Evolutionary conservation across 257 asterid genomes (phyloP).

Genomic region (Scutellaria galericulata): DNA sequence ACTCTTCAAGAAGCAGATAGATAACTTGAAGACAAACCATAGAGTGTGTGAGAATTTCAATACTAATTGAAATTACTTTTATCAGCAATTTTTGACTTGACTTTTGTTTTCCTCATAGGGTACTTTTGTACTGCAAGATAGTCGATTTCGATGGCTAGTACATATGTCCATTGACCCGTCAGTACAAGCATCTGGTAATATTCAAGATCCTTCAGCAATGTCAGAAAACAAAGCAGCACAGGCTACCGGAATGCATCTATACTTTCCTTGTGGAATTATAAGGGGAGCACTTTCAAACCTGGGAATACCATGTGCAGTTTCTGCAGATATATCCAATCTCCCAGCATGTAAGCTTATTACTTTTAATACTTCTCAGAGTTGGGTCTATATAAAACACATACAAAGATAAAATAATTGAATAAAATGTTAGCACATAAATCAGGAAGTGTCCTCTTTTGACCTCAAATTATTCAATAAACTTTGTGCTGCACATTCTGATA

Average conservation of each 20-base stretch:
- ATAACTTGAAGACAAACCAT: constrained; percentile 95
- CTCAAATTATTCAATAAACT: neutral
- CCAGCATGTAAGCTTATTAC: constrained; percentile 86
- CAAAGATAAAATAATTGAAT: constrained; percentile 4
- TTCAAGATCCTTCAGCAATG: constrained; percentile 95
- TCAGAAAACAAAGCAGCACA: constrained; percentile 86
- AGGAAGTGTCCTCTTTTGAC: constrained; percentile 5
- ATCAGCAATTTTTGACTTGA: constrained; percentile 11
- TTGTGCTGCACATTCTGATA: neutral
- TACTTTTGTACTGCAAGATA: constrained; percentile 95
- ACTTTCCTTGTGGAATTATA: constrained; percentile 96
- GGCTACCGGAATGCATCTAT: constrained; percentile 93
- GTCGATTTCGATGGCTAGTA: constrained; percentile 85
- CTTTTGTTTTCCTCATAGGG: constrained; percentile 58
- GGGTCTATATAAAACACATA: neutral
- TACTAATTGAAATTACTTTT: constrained; percentile 2
- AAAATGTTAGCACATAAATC: neutral
- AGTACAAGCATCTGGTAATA: constrained; percentile 62
- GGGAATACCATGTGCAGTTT: constrained; percentile 99
- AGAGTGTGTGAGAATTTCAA: constrained; percentile 61
- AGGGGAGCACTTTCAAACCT: constrained; percentile 97
- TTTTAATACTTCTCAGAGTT: constrained; percentile 17
- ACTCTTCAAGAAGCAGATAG: constrained; percentile 98
- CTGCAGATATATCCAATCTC: constrained; percentile 92
- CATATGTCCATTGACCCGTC: constrained; percentile 87